Evolutionary conservation across 345 rosid genomes (phyloP).

Genomic region (Eucalyptus marginata): DNA sequence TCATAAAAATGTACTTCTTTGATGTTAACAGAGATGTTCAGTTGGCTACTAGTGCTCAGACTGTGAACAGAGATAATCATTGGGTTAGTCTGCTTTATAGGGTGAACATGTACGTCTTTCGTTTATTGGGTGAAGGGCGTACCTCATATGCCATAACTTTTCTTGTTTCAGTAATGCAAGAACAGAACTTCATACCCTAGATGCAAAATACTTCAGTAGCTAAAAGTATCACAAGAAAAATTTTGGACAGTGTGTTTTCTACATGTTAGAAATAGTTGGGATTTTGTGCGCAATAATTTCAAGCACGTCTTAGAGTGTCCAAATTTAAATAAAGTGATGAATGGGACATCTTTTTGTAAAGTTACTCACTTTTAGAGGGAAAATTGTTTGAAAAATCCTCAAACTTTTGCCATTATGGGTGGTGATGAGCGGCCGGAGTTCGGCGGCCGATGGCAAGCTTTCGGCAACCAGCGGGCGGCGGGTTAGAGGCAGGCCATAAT

Average conservation of each 20-base stretch:
- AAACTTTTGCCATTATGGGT: accelerated
- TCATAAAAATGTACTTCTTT: background rate
- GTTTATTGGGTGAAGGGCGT: background rate
- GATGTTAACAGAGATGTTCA: too few relatives aligned
- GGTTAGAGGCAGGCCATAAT: too few relatives aligned
- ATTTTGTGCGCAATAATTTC: background rate
- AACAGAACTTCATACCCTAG: background rate
- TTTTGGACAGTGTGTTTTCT: background rate
- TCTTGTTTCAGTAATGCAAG: background rate
- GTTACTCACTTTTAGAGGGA: background rate
- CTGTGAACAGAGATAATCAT: background rate
- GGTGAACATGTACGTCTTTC: background rate
- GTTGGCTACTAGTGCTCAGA: too few relatives aligned
- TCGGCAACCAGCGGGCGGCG: too few relatives aligned
- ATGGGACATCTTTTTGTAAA: background rate
- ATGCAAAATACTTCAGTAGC: background rate
- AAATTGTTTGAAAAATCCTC: too few relatives aligned
- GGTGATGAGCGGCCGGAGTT: too few relatives aligned
- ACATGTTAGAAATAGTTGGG: background rate
- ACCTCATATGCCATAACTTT: background rate
- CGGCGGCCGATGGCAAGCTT: accelerated
- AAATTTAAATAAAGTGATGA: background rate
- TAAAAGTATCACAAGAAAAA: background rate
- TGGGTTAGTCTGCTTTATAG: background rate
- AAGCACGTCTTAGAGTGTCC: background rate